These are phyloP conservation scores for Auricularia auricula-judae DNA, from an alignment of 768 basidiomycete species.

Conservation along the genomic window DNA sequence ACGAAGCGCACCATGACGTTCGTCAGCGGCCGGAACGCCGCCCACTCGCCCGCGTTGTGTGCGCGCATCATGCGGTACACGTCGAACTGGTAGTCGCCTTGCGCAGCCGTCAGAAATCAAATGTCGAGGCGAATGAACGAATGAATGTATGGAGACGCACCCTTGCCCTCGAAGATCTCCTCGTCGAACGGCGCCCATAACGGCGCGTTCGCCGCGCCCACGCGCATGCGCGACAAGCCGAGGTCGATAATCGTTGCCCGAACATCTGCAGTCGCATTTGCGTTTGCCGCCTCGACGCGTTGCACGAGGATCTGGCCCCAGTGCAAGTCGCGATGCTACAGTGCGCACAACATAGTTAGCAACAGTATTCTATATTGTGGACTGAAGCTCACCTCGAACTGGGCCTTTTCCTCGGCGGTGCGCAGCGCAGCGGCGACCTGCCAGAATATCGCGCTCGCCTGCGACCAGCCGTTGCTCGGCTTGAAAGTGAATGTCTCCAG, in stretches of 20 bases:
- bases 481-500: conserved; percentile 75
- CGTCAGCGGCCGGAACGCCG: conserved; percentile 64
- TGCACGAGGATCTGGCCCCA: conserved; percentile 88
- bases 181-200: conserved; percentile 80
- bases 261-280: conserved; percentile 38
- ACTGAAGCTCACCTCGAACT: conserved; percentile 65
- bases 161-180: conserved; percentile 87
- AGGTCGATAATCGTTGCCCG: conserved; percentile 86
- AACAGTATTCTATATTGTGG: neutral
- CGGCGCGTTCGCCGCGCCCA: conserved; percentile 34
- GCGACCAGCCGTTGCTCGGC: conserved; percentile 60
- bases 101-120: neutral
- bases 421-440: conserved; percentile 72
- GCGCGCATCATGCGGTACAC: conserved; percentile 82
- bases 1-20: conserved; percentile 69
- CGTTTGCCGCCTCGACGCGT: conserved; percentile 13
- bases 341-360: neutral
- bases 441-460: conserved; percentile 86
- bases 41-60: conserved; percentile 56
- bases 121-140: conserved; percentile 1
- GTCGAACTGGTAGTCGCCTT: conserved; percentile 90
- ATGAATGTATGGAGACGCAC: conserved; percentile 25
- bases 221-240: conserved; percentile 79
- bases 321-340: conserved; percentile 95
- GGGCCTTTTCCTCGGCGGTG: conserved; percentile 65